phyloP scores from a whole-genome alignment of 208 protist species.

The Entamoeba histolytica region DNA sequence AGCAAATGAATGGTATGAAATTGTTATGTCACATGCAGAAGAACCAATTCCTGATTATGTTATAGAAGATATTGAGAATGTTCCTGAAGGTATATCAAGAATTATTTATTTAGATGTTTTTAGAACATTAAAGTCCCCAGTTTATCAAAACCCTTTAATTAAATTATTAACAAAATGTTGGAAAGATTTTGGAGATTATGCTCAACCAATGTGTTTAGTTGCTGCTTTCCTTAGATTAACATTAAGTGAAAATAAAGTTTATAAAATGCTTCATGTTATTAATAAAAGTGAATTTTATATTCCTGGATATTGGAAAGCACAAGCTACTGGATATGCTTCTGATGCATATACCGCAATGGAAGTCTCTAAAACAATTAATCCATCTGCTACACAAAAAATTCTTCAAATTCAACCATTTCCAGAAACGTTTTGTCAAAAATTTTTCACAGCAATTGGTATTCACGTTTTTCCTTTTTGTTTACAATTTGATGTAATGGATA shows the following conservation, averaged over 20 bases:
- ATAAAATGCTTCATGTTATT: neutral
- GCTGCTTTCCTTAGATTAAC: neutral
- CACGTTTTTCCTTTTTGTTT: neutral
- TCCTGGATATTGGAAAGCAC: neutral
- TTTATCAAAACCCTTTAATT: neutral
- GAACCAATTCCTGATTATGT: neutral
- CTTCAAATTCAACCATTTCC: neutral
- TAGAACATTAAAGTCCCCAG: neutral
- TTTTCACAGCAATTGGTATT: neutral
- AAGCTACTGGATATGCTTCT: neutral
- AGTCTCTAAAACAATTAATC: neutral
- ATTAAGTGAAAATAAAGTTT: neutral
- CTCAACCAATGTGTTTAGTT: neutral
- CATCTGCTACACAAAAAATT: neutral
- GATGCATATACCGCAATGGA: neutral
- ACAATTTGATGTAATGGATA: neutral
- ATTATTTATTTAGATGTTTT: neutral
- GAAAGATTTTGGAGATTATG: neutral
- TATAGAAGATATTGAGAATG: neutral
- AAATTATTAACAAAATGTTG: neutral
- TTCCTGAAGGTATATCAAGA: neutral
- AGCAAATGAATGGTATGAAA: neutral
- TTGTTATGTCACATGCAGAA: neutral
- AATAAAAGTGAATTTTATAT: neutral
- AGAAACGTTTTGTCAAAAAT: neutral